Evolutionary conservation across 257 asterid species (phyloP), one percentile per base, ranked within the genome.

Genomic region (Lavandula angustifolia): DNA sequence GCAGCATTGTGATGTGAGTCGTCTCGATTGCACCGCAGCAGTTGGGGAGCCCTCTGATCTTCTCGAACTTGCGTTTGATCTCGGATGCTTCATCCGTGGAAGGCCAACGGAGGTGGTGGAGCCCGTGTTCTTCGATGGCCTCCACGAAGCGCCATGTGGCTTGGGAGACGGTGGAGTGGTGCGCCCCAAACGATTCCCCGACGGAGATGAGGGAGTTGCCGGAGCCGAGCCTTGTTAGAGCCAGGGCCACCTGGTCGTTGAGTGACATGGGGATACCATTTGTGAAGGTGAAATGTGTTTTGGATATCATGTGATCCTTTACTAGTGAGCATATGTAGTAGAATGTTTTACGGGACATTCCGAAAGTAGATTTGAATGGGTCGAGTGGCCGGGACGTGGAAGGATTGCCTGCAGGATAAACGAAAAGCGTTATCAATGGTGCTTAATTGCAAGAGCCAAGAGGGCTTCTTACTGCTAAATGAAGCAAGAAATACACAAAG

Each of bases 71-170:
- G 49, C 50, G 7, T 49, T 83, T 86, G 18, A 88, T 67, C 37
- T 47, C 32, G 0, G 75, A 14, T 40, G 83, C 85, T 0, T 34
- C 69, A 3, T 81, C 79, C 0, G 89, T 52, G 18, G 88, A 70
- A 12, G 96, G 95, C 98, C 98, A 91, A 33, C 63, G 55, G 42
- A 92, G 50, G 74, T 92, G 96, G 68, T 48, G 88, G 47, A 73
- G 78, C 32, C 86, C 92, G 0, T 74, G 78, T 13, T 69, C 87
- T 57, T 87, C 95, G 2, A 92, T 74, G 73, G 97, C 96, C 73
- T 89, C 97, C 50, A 92, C 89, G 6, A 92, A 92, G 43, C 94
- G 84, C 96, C 97, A 89, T 0, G 98, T 87, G 70, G 87, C 95
- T 68, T 92, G 95, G 50, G 96, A 85, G 78, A 89, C 97, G 0